phyloP scores from a whole-genome alignment of 805 yeast species.

The Candida germanica region DNA sequence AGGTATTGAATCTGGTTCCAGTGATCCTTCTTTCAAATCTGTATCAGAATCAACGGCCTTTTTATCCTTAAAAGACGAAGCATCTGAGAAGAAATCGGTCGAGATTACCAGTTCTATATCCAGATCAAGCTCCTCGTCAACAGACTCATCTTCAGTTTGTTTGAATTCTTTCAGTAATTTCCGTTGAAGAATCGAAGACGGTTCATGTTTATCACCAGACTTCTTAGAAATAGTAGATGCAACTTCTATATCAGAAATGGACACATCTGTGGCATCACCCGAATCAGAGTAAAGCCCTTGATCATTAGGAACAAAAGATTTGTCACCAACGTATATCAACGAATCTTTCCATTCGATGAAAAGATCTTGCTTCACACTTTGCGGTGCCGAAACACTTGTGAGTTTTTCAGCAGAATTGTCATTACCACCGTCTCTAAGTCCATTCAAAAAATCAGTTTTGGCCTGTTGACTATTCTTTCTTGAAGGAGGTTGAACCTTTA shows the following conservation, averaged over 20 bases:
- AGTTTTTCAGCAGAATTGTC: slow-evolving; percentile 2
- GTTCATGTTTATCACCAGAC: slow-evolving; percentile 5
- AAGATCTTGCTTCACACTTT: slow-evolving; percentile 9
- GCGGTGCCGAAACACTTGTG: slow-evolving; percentile 7
- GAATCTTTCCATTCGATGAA: slow-evolving; percentile 27
- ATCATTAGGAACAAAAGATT: slow-evolving; percentile 25
- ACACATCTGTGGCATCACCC: slow-evolving; percentile 14
- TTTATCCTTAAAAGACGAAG: background rate
- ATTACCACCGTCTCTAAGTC: background rate
- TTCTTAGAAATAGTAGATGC: slow-evolving; percentile 4
- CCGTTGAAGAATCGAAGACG: slow-evolving; percentile 7
- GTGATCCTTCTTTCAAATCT: background rate
- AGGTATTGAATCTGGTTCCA: background rate
- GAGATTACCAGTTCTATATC: background rate
- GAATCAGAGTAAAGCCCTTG: slow-evolving; percentile 39
- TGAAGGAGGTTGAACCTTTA: slow-evolving; percentile 16
- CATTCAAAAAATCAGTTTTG: slow-evolving; percentile 4
- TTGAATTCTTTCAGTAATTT: slow-evolving; percentile 8
- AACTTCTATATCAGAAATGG: slow-evolving; percentile 32
- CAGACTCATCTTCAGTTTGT: slow-evolving; percentile 1
- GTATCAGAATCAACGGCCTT: background rate
- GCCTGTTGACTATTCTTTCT: slow-evolving; percentile 6
- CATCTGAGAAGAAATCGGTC: slow-evolving; percentile 2
- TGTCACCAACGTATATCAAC: slow-evolving; percentile 22
- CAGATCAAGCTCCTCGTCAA: slow-evolving; percentile 5